These are phyloP conservation scores for Edaphochlamys debaryana DNA, from an alignment of 139 green algal genomes.

Conservation along the genomic window DNA sequence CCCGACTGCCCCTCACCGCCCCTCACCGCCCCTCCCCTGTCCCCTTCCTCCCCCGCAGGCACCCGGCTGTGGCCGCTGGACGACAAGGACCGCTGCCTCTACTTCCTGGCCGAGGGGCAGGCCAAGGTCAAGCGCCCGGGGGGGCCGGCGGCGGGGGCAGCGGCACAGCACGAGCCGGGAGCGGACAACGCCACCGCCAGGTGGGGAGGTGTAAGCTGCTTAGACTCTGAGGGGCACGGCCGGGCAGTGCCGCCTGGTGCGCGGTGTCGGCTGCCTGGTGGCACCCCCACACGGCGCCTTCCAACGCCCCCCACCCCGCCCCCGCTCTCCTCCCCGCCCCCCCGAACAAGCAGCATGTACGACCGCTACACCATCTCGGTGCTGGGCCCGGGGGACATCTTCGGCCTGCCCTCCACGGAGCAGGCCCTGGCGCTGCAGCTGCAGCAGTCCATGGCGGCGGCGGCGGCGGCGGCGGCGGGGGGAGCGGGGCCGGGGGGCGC, in stretches of 20 bases:
- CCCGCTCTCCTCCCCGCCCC: too few relatives aligned
- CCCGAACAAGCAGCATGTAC: conserved; percentile 41
- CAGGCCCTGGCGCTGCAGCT: conserved; percentile 25
- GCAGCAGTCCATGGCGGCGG: neutral
- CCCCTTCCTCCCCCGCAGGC: conserved; percentile 9
- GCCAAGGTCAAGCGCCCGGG: conserved; percentile 12
- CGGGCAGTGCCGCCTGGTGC: too few relatives aligned
- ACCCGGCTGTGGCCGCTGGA: conserved; percentile 37
- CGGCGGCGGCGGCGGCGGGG: neutral
- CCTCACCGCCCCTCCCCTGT: too few relatives aligned
- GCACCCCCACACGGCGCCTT: too few relatives aligned
- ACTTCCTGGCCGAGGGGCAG: conserved; percentile 39
- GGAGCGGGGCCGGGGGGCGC: too few relatives aligned
- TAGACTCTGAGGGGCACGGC: too few relatives aligned
- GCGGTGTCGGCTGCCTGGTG: too few relatives aligned
- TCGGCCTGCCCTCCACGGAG: conserved; percentile 29
- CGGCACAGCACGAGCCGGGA: neutral
- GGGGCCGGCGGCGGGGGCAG: neutral
- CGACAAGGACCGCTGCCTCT: conserved; percentile 23
- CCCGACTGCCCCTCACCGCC: too few relatives aligned
- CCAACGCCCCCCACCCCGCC: too few relatives aligned
- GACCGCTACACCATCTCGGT: conserved; percentile 32
- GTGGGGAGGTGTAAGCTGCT: too few relatives aligned
- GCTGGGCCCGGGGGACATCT: conserved; percentile 29
- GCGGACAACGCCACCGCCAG: too few relatives aligned